phyloP scores from a whole-genome alignment of 2,329 filamentous ascomycete species.

The Aspergillus sergii region DNA sequence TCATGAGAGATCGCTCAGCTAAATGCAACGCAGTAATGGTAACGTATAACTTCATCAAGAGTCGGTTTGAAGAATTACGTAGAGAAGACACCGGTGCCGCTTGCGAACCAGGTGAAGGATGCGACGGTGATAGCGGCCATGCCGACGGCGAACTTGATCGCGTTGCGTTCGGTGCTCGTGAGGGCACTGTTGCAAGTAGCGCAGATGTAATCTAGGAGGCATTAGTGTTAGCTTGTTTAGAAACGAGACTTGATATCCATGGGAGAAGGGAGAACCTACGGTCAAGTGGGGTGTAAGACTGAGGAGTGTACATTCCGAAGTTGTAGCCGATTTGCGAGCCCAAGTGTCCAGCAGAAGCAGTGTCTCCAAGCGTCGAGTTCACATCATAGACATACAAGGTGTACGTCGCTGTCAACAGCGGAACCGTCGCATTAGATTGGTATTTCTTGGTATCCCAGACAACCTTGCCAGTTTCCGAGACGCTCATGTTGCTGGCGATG shows the following conservation, averaged over 20 bases:
- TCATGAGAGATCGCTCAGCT: slow-evolving; percentile 26
- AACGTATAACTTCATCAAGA: slow-evolving; percentile 3
- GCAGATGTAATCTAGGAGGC: slow-evolving; percentile 53
- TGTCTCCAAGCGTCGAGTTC: slow-evolving; percentile 53
- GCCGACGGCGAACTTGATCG: slow-evolving; percentile 57
- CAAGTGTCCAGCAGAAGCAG: slow-evolving; percentile 59
- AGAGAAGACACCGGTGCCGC: slow-evolving; percentile 42
- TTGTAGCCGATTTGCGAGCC: slow-evolving; percentile 53
- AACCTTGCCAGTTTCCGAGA: slow-evolving; percentile 54
- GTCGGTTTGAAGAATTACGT: slow-evolving; percentile 20
- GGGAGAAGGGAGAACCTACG: slow-evolving; percentile 43
- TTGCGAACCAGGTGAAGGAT: slow-evolving; percentile 59
- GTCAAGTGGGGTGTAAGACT: slow-evolving; percentile 52
- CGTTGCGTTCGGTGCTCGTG: slow-evolving; percentile 56
- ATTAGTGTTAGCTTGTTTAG: slow-evolving; percentile 20
- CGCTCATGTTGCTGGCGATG: slow-evolving; percentile 61
- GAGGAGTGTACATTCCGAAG: slow-evolving; percentile 66
- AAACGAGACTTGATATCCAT: slow-evolving; percentile 7
- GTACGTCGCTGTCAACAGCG: slow-evolving; percentile 63
- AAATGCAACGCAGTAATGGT: slow-evolving; percentile 23
- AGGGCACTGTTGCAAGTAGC: slow-evolving; percentile 60
- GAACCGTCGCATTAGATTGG: slow-evolving; percentile 51
- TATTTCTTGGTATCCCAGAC: slow-evolving; percentile 64
- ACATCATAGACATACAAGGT: slow-evolving; percentile 66
- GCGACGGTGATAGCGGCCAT: slow-evolving; percentile 60